Evolutionary conservation across 2,329 filamentous ascomycete genomes (phyloP).

Genomic region (Pochonia chlamydosporia): DNA sequence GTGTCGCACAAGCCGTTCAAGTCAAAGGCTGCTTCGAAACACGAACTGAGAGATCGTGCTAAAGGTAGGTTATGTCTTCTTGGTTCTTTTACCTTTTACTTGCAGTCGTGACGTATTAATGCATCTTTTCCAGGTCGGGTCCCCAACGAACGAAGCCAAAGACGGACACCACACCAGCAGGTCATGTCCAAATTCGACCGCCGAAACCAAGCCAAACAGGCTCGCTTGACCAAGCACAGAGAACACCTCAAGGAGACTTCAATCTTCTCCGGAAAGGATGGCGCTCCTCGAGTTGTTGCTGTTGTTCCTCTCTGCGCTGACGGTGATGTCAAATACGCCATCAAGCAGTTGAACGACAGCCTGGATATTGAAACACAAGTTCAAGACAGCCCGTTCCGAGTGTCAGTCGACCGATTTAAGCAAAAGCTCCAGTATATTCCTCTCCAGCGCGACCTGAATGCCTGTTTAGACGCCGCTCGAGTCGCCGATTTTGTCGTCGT

Average conservation of each 20-base stretch:
- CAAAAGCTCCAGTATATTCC: conserved; percentile 87
- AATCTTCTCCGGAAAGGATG: conserved; percentile 81
- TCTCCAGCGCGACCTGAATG: conserved; percentile 64
- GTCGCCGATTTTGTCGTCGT: conserved; percentile 89
- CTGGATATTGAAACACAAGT: conserved; percentile 69
- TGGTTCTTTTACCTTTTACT: conserved; percentile 3
- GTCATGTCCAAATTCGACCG: conserved; percentile 97
- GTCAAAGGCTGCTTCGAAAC: conserved; percentile 83
- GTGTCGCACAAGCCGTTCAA: conserved; percentile 85
- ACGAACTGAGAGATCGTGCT: conserved; percentile 72
- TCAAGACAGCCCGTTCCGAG: conserved; percentile 53
- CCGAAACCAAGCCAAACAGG: conserved; percentile 90
- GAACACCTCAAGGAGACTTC: conserved; percentile 74
- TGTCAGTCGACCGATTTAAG: conserved; percentile 84
- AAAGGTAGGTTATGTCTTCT: conserved; percentile 59
- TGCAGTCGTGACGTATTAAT: background rate
- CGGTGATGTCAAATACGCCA: conserved; percentile 60
- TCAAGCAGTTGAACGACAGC: conserved; percentile 67
- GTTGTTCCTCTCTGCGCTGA: conserved; percentile 78
- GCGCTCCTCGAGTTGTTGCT: conserved; percentile 81
- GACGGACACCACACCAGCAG: conserved; percentile 91
- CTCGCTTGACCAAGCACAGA: conserved; percentile 74
- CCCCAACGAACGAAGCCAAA: conserved; percentile 62
- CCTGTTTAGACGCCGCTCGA: conserved; percentile 78
- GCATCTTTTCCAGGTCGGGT: conserved; percentile 59